Percentiles rank a stretch among this genome's conserved stretches.
Conservation (phyloP, 352 stramenopile genomes). For the Globisporangium perplexum region DNA sequence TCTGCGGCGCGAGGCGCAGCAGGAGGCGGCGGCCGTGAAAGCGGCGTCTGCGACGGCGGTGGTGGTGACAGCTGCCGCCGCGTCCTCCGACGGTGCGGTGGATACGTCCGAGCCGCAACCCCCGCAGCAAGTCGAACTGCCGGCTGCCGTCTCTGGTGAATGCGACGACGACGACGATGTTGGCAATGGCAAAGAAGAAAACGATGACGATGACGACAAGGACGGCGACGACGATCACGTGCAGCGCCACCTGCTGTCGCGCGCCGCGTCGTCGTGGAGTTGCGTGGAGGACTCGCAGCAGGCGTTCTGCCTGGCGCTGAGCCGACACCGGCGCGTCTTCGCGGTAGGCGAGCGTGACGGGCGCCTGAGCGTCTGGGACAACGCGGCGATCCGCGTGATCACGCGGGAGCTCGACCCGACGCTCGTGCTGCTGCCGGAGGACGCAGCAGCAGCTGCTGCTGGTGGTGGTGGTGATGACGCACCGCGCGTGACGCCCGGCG, state of each 20-base stretch:
- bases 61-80: neutral
- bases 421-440: slow-evolving; percentile 36
- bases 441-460: neutral
- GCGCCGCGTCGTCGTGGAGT: slow-evolving; percentile 36
- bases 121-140: neutral
- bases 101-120: neutral
- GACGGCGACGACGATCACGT: slow-evolving; percentile 43
- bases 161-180: neutral
- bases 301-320: slow-evolving; percentile 63
- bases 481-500: neutral
- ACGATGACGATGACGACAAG: slow-evolving; percentile 18
- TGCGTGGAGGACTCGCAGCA: slow-evolving; percentile 76
- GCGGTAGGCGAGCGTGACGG: slow-evolving; percentile 77
- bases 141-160: too few relatives aligned
- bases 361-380: slow-evolving; percentile 81
- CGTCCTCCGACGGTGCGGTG: neutral
- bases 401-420: slow-evolving; percentile 74
- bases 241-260: slow-evolving; percentile 59
- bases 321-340: slow-evolving; percentile 52
- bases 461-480: neutral
- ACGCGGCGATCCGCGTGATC: slow-evolving; percentile 71
- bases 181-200: too few relatives aligned
- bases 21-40: neutral
- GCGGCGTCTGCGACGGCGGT: too few relatives aligned
- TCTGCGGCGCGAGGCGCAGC: slow-evolving; percentile 16